Conservation (phyloP, 2,329 filamentous ascomycete genomes). For the Talaromyces sp. region DNA sequence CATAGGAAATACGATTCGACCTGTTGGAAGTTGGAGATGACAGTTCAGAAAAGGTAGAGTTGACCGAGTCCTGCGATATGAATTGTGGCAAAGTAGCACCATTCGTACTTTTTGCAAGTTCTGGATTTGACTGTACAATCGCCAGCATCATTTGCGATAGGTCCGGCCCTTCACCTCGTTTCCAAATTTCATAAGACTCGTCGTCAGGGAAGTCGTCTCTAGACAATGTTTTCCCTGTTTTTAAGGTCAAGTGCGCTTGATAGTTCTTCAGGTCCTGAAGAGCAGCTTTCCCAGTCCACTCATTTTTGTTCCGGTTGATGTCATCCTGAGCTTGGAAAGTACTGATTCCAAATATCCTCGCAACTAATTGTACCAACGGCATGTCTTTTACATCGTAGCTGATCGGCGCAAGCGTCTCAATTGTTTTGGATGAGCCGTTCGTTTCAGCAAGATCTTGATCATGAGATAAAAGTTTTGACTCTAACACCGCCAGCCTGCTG, state of each 20-base stretch:
- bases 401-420: conserved; percentile 78
- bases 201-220: conserved; percentile 87
- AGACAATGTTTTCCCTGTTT: conserved; percentile 71
- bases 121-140: conserved; percentile 80
- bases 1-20: conserved; percentile 50
- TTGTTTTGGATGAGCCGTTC: conserved; percentile 58
- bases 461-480: conserved; percentile 90
- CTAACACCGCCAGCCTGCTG: conserved; percentile 71
- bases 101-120: conserved; percentile 73
- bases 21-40: conserved; percentile 47
- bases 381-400: conserved; percentile 96
- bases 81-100: conserved; percentile 57
- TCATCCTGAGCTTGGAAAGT: conserved; percentile 80
- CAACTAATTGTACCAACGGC: conserved; percentile 84
- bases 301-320: conserved; percentile 73
- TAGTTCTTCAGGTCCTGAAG: conserved; percentile 90
- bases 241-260: conserved; percentile 79
- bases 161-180: conserved; percentile 80
- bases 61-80: conserved; percentile 35
- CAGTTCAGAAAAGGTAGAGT: conserved; percentile 46
- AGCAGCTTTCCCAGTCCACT: conserved; percentile 90
- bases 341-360: conserved; percentile 77
- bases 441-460: conserved; percentile 79
- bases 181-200: conserved; percentile 86
- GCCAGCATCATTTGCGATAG: conserved; percentile 91